These are phyloP conservation scores for Ambrosia trifida DNA, from an alignment of 129 eudicot species.

Conservation along the genomic window DNA sequence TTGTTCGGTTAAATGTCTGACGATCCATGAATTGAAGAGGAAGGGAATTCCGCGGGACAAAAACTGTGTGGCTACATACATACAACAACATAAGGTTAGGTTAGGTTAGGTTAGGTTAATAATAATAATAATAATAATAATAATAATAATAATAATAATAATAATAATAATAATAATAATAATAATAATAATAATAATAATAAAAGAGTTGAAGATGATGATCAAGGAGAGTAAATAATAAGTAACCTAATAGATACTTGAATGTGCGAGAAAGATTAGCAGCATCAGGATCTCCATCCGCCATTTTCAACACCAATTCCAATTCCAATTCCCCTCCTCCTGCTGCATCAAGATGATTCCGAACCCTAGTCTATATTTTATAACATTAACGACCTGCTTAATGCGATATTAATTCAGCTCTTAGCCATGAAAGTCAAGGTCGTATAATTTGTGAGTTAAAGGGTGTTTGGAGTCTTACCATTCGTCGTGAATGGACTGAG, in stretches of 20 bases:
- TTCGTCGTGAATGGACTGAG: too few species aligned
- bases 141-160: too few species aligned
- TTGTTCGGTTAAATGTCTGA: conserved; percentile 73
- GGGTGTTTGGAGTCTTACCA: too few species aligned
- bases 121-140: background rate
- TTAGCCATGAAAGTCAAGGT: too few species aligned
- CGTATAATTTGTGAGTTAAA: too few species aligned
- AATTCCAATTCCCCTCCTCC: too few species aligned
- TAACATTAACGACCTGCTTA: too few species aligned
- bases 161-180: background rate
- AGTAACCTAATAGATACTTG: conserved; percentile 75
- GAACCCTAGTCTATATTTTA: too few species aligned
- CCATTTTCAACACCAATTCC: conserved; percentile 13
- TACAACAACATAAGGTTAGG: background rate
- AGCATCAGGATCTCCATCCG: conserved; percentile 43
- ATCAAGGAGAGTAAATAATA: conserved; percentile 17
- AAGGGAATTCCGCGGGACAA: conserved; percentile 92
- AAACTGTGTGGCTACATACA: conserved; percentile 83
- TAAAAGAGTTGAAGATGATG: background rate
- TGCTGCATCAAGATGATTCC: background rate
- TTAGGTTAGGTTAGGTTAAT: too few species aligned
- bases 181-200: too few species aligned
- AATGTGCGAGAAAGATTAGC: conserved; percentile 87
- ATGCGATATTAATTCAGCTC: too few species aligned
- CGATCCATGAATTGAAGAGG: conserved; percentile 91